Evolutionary conservation across 345 rosid species (phyloP).

Genomic region (Cochlearia excelsa): DNA sequence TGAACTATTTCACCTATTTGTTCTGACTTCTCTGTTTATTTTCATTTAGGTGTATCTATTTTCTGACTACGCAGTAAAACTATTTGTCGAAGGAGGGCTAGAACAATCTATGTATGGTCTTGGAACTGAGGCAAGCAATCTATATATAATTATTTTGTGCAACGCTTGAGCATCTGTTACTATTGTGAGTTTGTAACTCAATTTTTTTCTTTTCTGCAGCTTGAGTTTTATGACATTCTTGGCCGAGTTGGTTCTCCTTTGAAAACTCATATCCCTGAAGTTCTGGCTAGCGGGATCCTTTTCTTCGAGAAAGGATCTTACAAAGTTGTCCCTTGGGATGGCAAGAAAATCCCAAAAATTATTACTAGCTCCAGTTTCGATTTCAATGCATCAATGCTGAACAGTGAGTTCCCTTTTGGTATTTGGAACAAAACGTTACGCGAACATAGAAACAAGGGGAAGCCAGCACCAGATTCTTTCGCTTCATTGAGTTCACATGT

Average conservation of each 20-base stretch:
- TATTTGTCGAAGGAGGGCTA: constrained; percentile 80
- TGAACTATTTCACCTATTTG: not conserved
- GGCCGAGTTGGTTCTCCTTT: constrained; percentile 51
- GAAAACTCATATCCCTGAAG: constrained; percentile 64
- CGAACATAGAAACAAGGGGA: constrained; percentile 54
- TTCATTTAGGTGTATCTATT: constrained; percentile 71
- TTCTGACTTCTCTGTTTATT: constrained; percentile 29
- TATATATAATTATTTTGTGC: not conserved
- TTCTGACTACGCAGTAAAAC: constrained; percentile 65
- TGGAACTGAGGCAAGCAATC: constrained; percentile 74
- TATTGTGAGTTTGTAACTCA: constrained; percentile 21
- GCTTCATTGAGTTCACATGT: constrained; percentile 44
- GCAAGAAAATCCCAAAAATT: constrained; percentile 69
- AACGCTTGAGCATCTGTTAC: constrained; percentile 18
- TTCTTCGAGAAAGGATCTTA: constrained; percentile 61
- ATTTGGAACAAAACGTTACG: constrained; percentile 71
- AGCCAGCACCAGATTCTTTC: constrained; percentile 35
- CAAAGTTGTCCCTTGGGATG: constrained; percentile 77
- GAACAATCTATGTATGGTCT: constrained; percentile 74
- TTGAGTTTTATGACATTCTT: constrained; percentile 68
- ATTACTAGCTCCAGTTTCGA: constrained; percentile 47
- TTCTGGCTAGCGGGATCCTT: constrained; percentile 75
- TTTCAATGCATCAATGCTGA: constrained; percentile 39
- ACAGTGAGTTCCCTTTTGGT: constrained; percentile 61
- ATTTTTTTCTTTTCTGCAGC: constrained; percentile 50